Evolutionary conservation across 148 eudicot species (phyloP).

Genomic region (Beta vulgaris): DNA sequence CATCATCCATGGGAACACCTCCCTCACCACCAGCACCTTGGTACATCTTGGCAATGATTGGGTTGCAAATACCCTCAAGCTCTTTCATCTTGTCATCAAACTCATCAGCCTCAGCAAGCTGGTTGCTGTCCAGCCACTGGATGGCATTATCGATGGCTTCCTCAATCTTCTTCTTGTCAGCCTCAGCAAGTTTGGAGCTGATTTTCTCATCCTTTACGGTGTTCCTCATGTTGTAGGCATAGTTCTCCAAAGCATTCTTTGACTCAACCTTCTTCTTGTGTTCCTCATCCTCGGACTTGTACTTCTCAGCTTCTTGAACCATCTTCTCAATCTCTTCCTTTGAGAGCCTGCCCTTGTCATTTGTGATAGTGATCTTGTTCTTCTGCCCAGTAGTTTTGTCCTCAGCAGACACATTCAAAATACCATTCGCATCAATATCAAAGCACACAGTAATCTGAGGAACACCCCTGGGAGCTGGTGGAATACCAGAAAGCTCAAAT

Average conservation of each 20-base stretch:
- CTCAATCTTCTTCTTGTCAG: slow-evolving; percentile 31
- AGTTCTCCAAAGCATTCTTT: slow-evolving; percentile 32
- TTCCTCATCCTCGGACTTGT: slow-evolving; percentile 35
- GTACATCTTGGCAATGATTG: slow-evolving; percentile 34
- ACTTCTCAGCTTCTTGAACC: slow-evolving; percentile 36
- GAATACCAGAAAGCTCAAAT: slow-evolving; percentile 35
- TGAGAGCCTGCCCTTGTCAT: slow-evolving; percentile 32
- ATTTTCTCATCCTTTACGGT: slow-evolving; percentile 26
- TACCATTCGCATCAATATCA: slow-evolving; percentile 35
- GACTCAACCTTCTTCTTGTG: slow-evolving; percentile 35
- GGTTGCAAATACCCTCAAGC: slow-evolving; percentile 32
- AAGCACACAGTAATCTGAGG: slow-evolving; percentile 35
- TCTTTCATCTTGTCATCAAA: slow-evolving; percentile 34
- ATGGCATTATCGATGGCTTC: slow-evolving; percentile 28
- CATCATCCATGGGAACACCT: slow-evolving; percentile 32
- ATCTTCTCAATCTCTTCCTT: slow-evolving; percentile 37
- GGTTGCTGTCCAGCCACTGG: slow-evolving; percentile 29
- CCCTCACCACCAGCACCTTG: slow-evolving; percentile 30
- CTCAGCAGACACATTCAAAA: slow-evolving; percentile 34
- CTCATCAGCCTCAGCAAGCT: slow-evolving; percentile 28
- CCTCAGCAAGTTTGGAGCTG: slow-evolving; percentile 7
- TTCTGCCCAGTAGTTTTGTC: slow-evolving; percentile 33
- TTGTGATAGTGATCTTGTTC: slow-evolving; percentile 37
- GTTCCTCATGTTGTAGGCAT: slow-evolving; percentile 31
- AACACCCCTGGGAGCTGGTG: slow-evolving; percentile 30